A percentile compares a stretch with the other conserved stretches of the same genome.
Conservation (phyloP, 257 asterid genomes). For the Leptodermis oblonga region DNA sequence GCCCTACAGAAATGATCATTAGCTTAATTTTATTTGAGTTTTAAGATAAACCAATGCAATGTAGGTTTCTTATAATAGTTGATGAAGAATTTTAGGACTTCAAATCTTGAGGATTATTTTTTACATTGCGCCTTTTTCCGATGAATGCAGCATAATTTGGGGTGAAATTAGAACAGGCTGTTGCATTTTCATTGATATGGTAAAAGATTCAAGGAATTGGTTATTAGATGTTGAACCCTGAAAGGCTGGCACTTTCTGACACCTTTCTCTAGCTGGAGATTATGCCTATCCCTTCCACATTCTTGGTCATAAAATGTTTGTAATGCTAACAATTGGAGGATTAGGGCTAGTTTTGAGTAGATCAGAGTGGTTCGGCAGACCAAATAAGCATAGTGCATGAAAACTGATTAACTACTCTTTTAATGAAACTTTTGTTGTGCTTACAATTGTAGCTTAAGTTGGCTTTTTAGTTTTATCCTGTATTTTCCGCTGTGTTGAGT, state of each 20-base stretch:
- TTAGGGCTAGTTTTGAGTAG: not conserved
- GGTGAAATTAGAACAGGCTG: not conserved
- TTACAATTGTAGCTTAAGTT: not conserved
- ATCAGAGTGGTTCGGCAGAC: not conserved
- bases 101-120: not conserved
- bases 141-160: not conserved
- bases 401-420: not conserved
- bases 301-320: not conserved
- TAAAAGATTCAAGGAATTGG: not conserved
- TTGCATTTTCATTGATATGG: not conserved
- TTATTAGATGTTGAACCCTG: not conserved
- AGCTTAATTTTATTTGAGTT: not conserved
- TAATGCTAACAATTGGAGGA: not conserved
- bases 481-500: not conserved
- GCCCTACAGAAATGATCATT: not conserved
- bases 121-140: constrained; percentile 1
- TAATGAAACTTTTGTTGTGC: not conserved
- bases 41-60: not conserved
- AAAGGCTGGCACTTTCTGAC: not conserved
- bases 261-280: not conserved
- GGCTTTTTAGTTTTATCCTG: not conserved
- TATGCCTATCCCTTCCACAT: not conserved
- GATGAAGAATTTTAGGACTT: not conserved
- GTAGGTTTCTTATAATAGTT: not conserved
- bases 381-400: not conserved